A percentile compares a stretch with the other conserved stretches of the same genome.
These are phyloP conservation scores for Globisporangium mamillatum DNA, from an alignment of 352 stramenopile genomes.

Conservation along the genomic window DNA sequence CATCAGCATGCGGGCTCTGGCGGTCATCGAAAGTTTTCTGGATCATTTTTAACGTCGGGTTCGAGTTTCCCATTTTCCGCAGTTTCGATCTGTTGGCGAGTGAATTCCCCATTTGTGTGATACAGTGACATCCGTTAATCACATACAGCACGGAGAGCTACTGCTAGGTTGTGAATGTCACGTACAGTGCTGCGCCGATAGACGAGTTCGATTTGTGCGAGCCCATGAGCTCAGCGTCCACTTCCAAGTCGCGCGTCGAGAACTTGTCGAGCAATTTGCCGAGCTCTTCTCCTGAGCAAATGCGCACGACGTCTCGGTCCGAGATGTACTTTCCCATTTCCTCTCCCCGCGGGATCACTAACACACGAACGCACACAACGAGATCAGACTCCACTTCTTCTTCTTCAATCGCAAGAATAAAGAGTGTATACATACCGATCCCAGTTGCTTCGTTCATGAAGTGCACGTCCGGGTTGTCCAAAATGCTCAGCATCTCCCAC, in stretches of 20 bases:
- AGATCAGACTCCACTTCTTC: not conserved
- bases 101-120: not conserved
- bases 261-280: slow-evolving; percentile 69
- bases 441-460: slow-evolving; percentile 82
- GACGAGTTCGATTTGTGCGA: slow-evolving; percentile 44
- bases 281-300: slow-evolving; percentile 61
- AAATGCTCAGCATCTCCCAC: slow-evolving; percentile 44
- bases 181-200: slow-evolving; percentile 59
- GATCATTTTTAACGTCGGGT: slow-evolving; percentile 63
- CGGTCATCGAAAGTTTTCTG: slow-evolving; percentile 73
- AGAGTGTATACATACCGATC: slow-evolving; percentile 19
- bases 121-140: not conserved
- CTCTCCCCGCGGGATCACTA: slow-evolving; percentile 53
- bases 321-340: slow-evolving; percentile 61
- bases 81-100: slow-evolving; percentile 47
- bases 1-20: slow-evolving; percentile 38
- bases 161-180: not conserved
- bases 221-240: slow-evolving; percentile 66
- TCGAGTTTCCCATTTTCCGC: slow-evolving; percentile 61
- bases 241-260: slow-evolving; percentile 46
- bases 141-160: not conserved
- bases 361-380: not conserved
- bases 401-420: not conserved
- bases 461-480: slow-evolving; percentile 40
- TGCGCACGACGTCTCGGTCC: slow-evolving; percentile 68